Conservation (phyloP, 495 filamentous ascomycete genomes). For the Penicillium psychrofluorescens region DNA sequence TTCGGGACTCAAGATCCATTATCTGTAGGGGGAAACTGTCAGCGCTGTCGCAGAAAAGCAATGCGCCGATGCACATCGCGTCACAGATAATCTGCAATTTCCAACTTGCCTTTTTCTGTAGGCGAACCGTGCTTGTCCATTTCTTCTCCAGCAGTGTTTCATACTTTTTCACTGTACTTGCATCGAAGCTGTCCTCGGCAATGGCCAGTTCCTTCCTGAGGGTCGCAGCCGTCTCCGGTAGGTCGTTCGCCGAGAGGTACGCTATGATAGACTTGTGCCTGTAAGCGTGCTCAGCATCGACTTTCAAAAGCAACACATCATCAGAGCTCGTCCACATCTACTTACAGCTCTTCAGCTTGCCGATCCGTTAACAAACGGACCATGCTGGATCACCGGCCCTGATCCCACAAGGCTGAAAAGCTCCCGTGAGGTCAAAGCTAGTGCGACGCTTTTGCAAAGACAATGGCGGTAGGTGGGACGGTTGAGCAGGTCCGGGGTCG, state of each 20-base stretch:
- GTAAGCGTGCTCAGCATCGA: not conserved
- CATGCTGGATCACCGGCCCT: not conserved
- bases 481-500: too few relatives aligned
- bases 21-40: slow-evolving; percentile 48
- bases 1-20: slow-evolving; percentile 79
- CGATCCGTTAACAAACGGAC: slow-evolving; percentile 47
- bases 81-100: not conserved
- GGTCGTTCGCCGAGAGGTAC: slow-evolving; percentile 64
- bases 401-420: not conserved
- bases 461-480: too few relatives aligned
- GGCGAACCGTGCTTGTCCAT: slow-evolving; percentile 84
- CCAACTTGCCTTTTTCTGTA: slow-evolving; percentile 79
- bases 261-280: slow-evolving; percentile 89
- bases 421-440: not conserved
- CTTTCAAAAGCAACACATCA: not conserved
- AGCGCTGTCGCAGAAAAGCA: not conserved
- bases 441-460: too few relatives aligned
- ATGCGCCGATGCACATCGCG: not conserved
- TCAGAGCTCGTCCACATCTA: slow-evolving; percentile 8
- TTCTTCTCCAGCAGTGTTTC: slow-evolving; percentile 88
- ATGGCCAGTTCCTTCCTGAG: slow-evolving; percentile 49
- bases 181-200: slow-evolving; percentile 63
- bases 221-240: slow-evolving; percentile 55
- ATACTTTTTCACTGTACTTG: slow-evolving; percentile 76
- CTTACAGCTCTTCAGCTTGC: slow-evolving; percentile 82